Evolutionary conservation across 768 basidiomycete genomes (phyloP), one percentile per base, ranked within the genome.

Genomic region (Leccinum longicurvipes): DNA sequence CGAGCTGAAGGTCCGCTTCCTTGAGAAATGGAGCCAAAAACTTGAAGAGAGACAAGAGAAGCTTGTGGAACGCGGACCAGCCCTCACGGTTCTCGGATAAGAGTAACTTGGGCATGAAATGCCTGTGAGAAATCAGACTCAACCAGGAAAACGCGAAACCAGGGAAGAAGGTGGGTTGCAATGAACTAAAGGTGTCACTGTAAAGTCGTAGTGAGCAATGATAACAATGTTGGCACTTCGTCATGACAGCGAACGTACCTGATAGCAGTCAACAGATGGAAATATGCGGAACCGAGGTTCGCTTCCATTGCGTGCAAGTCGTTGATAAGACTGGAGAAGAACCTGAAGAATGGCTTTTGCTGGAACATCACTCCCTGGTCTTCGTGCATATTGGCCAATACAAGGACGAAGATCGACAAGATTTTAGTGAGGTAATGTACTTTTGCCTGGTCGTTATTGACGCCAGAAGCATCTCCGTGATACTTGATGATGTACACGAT

Each of bases 401-500:
- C 94, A 56, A 98, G 84, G 27, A 98, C 93, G 70, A 97, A 90
- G 72, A 98, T 98, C 12, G 96, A 96, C 55, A 99, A 75, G 56
- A 98, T 98, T 76, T 98, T 98, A 51, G 92, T 93, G 64, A 97
- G 77, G 74, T 98, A 98, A 70, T 96, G 91, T 12, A 95, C 91
- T 71, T 97, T 97, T 17, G 94, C 93, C 63, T 93, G 89, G 63
- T 96, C 94, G 64, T 92, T 93, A 73, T 94, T 91, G 56, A 91
- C 80, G 10, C 91, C 93, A 12, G 89, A 85, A 25, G 94, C 91
- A 74, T 99, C 97, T 11, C 95, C 97, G 63, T 98, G 96, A 71
- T 98, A 98, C 77, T 98, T 98, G 83, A 98, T 94, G 75, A 99
- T 95, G 73, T 97, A 93, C 32, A 93, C 90, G 61, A 99, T 92